Conservation (phyloP, 768 basidiomycete species). For the Phaeotremella skinneri region DNA sequence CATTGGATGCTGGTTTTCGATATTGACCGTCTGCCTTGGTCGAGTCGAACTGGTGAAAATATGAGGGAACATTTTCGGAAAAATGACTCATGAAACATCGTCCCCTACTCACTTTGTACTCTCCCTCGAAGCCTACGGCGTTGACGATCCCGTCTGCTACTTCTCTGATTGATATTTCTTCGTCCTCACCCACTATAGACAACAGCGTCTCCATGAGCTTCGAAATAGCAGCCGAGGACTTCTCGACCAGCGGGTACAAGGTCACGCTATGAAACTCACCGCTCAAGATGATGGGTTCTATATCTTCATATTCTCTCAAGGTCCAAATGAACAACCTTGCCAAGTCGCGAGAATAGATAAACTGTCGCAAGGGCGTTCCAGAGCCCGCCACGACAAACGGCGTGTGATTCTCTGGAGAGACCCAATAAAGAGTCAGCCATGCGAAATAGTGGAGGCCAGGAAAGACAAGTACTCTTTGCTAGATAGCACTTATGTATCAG, state of each 20-base stretch:
- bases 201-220: neutral
- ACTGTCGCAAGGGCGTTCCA: slow-evolving; percentile 91
- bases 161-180: slow-evolving; percentile 88
- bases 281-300: slow-evolving; percentile 89
- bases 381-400: slow-evolving; percentile 85
- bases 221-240: neutral
- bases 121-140: slow-evolving; percentile 72
- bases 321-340: slow-evolving; percentile 80
- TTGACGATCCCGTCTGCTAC: slow-evolving; percentile 89
- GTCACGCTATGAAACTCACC: slow-evolving; percentile 59
- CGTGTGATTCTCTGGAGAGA: slow-evolving; percentile 65
- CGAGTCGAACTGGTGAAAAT: slow-evolving; percentile 68
- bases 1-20: slow-evolving; percentile 93
- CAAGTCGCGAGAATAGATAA: slow-evolving; percentile 94
- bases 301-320: slow-evolving; percentile 81
- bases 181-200: slow-evolving; percentile 75
- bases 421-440: neutral
- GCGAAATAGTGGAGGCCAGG: slow-evolving; percentile 1
- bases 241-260: neutral
- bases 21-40: slow-evolving; percentile 86
- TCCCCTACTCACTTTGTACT: slow-evolving; percentile 63
- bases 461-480: slow-evolving; percentile 67
- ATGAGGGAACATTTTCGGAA: neutral
- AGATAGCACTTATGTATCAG: slow-evolving; percentile 90
- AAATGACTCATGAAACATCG: neutral